Base-by-base conservation (phyloP, 345 rosid genomes). In the Camelina neglecta region DNA sequence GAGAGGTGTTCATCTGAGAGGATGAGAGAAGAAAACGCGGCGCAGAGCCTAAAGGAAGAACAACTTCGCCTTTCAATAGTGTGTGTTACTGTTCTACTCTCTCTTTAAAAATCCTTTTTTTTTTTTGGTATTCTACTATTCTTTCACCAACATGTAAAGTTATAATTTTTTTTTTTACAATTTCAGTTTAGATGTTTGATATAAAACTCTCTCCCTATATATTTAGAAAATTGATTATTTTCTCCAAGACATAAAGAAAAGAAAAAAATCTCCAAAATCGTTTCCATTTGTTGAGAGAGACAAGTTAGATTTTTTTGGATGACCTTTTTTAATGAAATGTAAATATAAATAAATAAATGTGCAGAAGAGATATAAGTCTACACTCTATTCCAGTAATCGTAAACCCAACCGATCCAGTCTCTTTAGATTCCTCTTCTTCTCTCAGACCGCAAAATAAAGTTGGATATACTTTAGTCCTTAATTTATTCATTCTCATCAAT, bases 351-450 rank as follows among this genome's bases (percentile, higher is more conserved):
- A 49, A 24, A 6, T 35, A 35, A 35, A 35, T 35, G 38, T 41
- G 50, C 3, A 18, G 29, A 26, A 49, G 77, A 55, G 71, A 65
- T 44, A 67, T 12, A 59, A 66, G 45, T 63, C 60, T 69, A 76
- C 71, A 70, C 71, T 76, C 65, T 24, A 63, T 69, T 39, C 69
- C 69, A 75, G 50, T 42, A 59, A 75, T 75, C 70, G 49, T 70
- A 69, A 76, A 76, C 75, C 80, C 75, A 69, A 63, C 29, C 53
- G 75, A 76, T 76, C 65, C 23, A 63, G 53, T 39, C 58, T 70
- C 51, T 29, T 15, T 45, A 54, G 75, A 62, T 69, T 68, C 62
- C 49, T 10, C 5, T 20, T 33, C n/a, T 29, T 4, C 29, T 26
- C 29, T 26, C 45, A 15, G 20, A 59, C 61, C 21, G 0, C 60